Conservation (phyloP, 345 rosid species). For the Heritiera littoralis region DNA sequence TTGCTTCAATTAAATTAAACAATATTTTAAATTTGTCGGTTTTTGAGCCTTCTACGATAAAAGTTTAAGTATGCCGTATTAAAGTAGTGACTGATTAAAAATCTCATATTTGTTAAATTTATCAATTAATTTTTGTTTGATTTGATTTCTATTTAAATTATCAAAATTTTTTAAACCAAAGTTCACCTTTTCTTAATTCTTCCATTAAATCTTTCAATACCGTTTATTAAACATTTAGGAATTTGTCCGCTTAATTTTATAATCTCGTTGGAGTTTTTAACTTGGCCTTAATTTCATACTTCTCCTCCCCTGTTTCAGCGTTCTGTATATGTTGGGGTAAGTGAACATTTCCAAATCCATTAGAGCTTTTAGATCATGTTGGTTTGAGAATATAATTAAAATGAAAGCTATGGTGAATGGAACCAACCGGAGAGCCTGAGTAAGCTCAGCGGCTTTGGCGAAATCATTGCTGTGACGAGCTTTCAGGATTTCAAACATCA, state of each 20-base stretch:
- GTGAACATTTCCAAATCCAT: too few relatives aligned
- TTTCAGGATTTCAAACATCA: slow-evolving; percentile 18
- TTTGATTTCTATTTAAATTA: too few relatives aligned
- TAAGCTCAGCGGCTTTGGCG: neutral
- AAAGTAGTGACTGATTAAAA: too few relatives aligned
- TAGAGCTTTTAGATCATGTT: too few relatives aligned
- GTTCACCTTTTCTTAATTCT: neutral
- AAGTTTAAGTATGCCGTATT: too few relatives aligned
- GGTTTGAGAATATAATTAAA: neutral
- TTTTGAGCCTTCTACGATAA: too few relatives aligned
- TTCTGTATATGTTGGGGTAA: too few relatives aligned
- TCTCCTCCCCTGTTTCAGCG: too few relatives aligned
- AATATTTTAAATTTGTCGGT: too few relatives aligned
- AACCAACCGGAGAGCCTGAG: slow-evolving; percentile 6
- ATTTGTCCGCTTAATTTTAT: neutral
- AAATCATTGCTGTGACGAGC: slow-evolving; percentile 9
- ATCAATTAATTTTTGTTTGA: too few relatives aligned
- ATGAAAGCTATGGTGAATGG: neutral
- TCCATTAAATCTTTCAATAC: neutral
- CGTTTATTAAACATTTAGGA: neutral
- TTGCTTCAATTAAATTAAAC: too few relatives aligned
- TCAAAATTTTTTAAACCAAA: neutral
- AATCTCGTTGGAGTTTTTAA: neutral
- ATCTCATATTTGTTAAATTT: too few relatives aligned
- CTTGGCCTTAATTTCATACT: neutral